phyloP scores from a whole-genome alignment of 495 filamentous ascomycete species.

The Tuber microsphaerosporum region DNA sequence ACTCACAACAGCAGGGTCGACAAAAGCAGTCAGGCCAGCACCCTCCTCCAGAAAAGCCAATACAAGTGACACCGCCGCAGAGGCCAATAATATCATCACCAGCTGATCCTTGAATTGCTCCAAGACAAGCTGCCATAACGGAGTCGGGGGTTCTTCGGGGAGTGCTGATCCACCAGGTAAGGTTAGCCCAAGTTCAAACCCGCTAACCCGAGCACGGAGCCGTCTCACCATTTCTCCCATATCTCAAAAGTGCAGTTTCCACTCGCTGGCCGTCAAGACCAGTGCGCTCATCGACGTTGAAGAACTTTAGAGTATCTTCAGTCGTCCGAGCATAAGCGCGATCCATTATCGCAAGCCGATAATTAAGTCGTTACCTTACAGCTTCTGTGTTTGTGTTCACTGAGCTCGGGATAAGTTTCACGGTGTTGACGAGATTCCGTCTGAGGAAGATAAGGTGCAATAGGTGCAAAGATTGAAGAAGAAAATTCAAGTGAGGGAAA shows the following conservation, averaged over 20 bases:
- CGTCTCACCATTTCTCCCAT: conserved; percentile 77
- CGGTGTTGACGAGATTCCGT: conserved; percentile 3
- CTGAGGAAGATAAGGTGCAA: conserved; percentile 15
- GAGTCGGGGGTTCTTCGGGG: conserved; percentile 93
- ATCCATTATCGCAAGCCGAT: conserved; percentile 58
- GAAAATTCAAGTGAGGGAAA: conserved; percentile 29
- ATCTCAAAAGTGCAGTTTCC: conserved; percentile 53
- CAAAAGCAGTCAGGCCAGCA: conserved; percentile 94
- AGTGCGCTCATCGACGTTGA: conserved; percentile 57
- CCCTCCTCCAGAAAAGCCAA: conserved; percentile 89
- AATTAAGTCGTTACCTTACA: conserved; percentile 7
- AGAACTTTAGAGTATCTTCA: conserved; percentile 62
- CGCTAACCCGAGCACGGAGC: conserved; percentile 4
- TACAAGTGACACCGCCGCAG: conserved; percentile 88
- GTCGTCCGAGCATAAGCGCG: conserved; percentile 64
- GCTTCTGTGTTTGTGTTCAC: conserved; percentile 4
- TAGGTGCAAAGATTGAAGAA: conserved; percentile 35
- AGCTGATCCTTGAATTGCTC: conserved; percentile 99
- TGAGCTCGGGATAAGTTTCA: conserved; percentile 7
- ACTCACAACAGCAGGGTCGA: conserved; percentile 88
- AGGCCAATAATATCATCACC: conserved; percentile 88
- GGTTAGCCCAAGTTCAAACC: conserved; percentile 28
- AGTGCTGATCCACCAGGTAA: conserved; percentile 55
- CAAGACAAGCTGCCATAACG: conserved; percentile 88
- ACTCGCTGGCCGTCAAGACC: conserved; percentile 70